phyloP scores from a whole-genome alignment of 805 yeast genomes.

The Saturnispora dispora region DNA sequence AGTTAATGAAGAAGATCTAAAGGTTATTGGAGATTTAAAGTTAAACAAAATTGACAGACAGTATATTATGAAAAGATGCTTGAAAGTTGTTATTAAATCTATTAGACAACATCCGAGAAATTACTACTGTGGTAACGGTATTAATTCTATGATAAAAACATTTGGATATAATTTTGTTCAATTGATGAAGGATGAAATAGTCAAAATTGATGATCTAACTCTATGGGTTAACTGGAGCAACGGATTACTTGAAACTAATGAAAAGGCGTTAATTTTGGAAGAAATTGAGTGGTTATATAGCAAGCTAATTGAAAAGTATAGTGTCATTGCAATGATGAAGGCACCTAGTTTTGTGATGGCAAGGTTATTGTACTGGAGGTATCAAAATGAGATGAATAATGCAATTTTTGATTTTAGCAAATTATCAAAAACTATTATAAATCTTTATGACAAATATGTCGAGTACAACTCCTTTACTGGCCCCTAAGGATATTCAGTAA shows the following conservation, averaged over 20 bases:
- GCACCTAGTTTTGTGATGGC: not conserved
- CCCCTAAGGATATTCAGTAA: not conserved
- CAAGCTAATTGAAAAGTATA: not conserved
- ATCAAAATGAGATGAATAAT: not conserved
- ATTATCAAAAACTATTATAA: not conserved
- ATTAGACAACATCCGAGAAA: conserved; percentile 35
- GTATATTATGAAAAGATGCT: not conserved
- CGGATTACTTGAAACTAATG: not conserved
- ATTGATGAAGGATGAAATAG: not conserved
- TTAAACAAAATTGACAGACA: not conserved
- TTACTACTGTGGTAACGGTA: conserved; percentile 40
- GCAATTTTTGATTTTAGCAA: not conserved
- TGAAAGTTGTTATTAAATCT: conserved; percentile 18
- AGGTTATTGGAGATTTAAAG: not conserved
- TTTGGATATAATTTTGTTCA: not conserved
- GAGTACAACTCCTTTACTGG: not conserved
- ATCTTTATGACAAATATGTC: not conserved
- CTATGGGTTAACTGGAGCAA: conserved; percentile 8
- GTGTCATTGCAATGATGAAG: not conserved
- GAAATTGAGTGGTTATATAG: not conserved
- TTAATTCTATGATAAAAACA: conserved; percentile 16
- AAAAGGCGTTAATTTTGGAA: not conserved
- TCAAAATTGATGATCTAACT: conserved; percentile 7
- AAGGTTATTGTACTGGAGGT: not conserved
- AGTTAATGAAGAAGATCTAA: not conserved